Evolutionary conservation across 2,329 filamentous ascomycete species (phyloP).

Genomic region (Zalaria obscura): DNA sequence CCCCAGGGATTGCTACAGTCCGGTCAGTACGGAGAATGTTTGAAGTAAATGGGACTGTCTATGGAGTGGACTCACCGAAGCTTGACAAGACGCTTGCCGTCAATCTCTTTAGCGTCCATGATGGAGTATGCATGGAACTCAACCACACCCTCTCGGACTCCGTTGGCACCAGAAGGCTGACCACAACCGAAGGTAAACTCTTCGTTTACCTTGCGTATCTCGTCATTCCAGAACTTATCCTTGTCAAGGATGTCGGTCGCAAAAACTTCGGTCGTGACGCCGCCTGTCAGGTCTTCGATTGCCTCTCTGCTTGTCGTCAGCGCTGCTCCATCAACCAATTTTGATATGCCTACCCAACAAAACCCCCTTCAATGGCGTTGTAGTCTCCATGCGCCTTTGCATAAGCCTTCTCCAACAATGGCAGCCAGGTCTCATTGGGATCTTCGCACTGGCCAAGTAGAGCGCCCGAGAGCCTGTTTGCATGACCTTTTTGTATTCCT

Average conservation of each 20-base stretch:
- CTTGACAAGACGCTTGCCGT: conserved; percentile 49
- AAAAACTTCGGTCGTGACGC: conserved; percentile 31
- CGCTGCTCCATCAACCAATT: neutral
- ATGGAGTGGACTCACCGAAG: conserved; percentile 18
- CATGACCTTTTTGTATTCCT: conserved; percentile 55
- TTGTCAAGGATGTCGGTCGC: conserved; percentile 56
- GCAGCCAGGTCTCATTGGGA: conserved; percentile 71
- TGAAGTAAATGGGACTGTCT: too few species aligned
- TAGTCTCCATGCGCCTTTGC: conserved; percentile 78
- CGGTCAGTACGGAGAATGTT: too few species aligned
- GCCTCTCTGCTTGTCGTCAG: conserved; percentile 29
- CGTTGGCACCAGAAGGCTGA: conserved; percentile 20
- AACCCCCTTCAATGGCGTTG: conserved; percentile 59
- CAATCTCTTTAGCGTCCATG: conserved; percentile 45
- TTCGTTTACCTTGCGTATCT: conserved; percentile 33
- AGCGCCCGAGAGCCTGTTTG: conserved; percentile 64
- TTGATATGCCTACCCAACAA: conserved; percentile 37
- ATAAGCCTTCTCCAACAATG: conserved; percentile 68
- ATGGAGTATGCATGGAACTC: conserved; percentile 43
- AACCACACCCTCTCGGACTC: conserved; percentile 28
- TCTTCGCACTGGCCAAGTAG: conserved; percentile 58
- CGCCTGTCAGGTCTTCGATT: conserved; percentile 42
- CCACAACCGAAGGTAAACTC: conserved; percentile 28
- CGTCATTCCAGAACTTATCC: conserved; percentile 70
- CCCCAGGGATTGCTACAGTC: conserved; percentile 64